Conservation (phyloP, 495 filamentous ascomycete genomes). For the Paragyromitra xinjiangensis region DNA sequence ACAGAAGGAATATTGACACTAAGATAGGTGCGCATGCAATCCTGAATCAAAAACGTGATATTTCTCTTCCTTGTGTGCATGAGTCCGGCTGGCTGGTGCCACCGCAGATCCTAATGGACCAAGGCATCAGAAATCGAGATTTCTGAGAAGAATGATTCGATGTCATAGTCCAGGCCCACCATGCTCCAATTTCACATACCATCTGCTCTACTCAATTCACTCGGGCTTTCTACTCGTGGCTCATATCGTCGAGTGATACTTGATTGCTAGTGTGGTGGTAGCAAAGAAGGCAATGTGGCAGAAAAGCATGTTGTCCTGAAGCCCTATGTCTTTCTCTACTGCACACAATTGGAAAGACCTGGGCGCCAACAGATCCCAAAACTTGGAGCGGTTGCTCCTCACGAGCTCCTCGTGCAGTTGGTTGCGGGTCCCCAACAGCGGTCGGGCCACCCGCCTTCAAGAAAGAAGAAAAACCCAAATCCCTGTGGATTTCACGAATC, state of each 20-base stretch:
- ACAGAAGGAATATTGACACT: constrained; percentile 32
- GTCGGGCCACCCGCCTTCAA: constrained; percentile 43
- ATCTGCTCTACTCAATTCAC: constrained; percentile 3
- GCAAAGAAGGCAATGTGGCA: constrained; percentile 17
- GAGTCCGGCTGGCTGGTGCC: constrained; percentile 19
- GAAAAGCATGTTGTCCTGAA: constrained; percentile 10
- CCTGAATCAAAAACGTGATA: constrained; percentile 15
- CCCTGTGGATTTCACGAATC: constrained; percentile 46
- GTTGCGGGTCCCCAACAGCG: constrained; percentile 29
- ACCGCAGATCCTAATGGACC: constrained; percentile 29
- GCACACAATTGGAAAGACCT: constrained; percentile 4
- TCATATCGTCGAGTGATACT: not conserved
- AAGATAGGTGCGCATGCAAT: constrained; percentile 31
- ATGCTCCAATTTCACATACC: constrained; percentile 16
- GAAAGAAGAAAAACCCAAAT: constrained; percentile 49
- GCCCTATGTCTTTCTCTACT: constrained; percentile 22
- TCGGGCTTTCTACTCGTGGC: not conserved
- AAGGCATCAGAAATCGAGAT: constrained; percentile 28
- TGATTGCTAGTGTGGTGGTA: constrained; percentile 27
- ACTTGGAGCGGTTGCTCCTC: constrained; percentile 17
- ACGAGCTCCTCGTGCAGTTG: constrained; percentile 29
- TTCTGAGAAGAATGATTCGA: constrained; percentile 8
- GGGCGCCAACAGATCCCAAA: constrained; percentile 25
- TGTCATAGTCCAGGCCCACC: constrained; percentile 25
- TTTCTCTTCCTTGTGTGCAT: constrained; percentile 32